Evolutionary conservation across 2,329 filamentous ascomycete species (phyloP).

Genomic region (Diaporthe ilicicola): DNA sequence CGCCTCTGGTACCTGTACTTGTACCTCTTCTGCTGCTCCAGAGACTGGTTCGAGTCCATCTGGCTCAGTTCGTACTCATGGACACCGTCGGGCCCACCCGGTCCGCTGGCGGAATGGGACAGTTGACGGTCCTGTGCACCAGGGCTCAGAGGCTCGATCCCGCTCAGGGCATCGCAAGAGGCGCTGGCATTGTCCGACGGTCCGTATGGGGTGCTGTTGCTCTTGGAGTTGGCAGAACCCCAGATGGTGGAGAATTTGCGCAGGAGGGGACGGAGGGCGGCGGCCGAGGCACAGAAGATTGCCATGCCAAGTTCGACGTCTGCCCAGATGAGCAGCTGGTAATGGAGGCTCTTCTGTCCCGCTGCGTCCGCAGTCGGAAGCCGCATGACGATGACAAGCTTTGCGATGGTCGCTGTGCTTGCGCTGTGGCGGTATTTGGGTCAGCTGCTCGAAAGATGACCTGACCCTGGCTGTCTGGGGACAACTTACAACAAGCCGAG

Average conservation of each 20-base stretch:
- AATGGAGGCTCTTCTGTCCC: slow-evolving; percentile 39
- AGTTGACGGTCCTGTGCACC: not conserved
- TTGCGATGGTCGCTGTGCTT: slow-evolving; percentile 45
- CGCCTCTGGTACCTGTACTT: not conserved
- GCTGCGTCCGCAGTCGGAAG: slow-evolving; percentile 36
- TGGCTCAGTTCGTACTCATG: slow-evolving; percentile 35
- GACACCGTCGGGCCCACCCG: not conserved
- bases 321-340: slow-evolving; percentile 44
- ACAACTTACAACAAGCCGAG: slow-evolving; percentile 44
- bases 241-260: not conserved
- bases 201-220: not conserved
- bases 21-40: not conserved
- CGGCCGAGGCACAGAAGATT: slow-evolving; percentile 41
- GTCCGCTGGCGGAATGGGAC: not conserved
- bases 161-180: not conserved
- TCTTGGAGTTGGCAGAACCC: not conserved
- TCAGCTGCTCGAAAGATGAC: not conserved
- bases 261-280: slow-evolving; percentile 42
- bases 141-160: not conserved
- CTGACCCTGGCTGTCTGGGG: not conserved
- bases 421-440: slow-evolving; percentile 35
- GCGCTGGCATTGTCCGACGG: not conserved
- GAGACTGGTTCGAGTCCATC: not conserved
- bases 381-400: slow-evolving; percentile 43
- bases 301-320: slow-evolving; percentile 36